Evolutionary conservation across 805 yeast species (phyloP).

Genomic region (Yarrowia keelungensis): DNA sequence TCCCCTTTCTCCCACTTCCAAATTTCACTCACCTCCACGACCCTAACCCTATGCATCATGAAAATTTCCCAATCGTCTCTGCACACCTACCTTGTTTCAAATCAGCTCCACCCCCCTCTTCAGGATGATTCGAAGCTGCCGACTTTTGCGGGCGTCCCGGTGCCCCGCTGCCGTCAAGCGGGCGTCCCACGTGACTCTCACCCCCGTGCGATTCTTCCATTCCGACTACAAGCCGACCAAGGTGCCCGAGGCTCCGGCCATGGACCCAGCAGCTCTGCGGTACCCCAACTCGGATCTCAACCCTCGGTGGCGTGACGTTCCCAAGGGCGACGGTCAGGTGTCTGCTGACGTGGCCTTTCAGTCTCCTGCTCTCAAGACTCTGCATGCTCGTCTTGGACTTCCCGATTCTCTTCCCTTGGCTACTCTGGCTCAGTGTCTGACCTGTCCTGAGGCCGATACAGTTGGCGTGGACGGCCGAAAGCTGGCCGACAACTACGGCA

Average conservation of each 20-base stretch:
- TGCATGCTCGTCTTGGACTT: conserved; percentile 76
- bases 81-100: no score
- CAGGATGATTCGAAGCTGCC: conserved; percentile 6
- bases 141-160: conserved; percentile 25
- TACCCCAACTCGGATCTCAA: conserved; percentile 22
- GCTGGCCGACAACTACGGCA: conserved; percentile 75
- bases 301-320: not conserved
- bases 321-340: conserved; percentile 43
- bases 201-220: not conserved
- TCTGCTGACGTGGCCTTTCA: conserved; percentile 60
- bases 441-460: conserved; percentile 57
- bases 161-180: not conserved
- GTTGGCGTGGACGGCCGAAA: conserved; percentile 52
- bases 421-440: conserved; percentile 81
- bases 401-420: conserved; percentile 64
- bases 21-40: not conserved
- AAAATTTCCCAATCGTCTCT: not conserved
- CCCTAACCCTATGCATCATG: conserved; percentile 23
- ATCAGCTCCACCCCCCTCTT: no score
- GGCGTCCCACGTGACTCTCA: not conserved
- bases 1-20: no score
- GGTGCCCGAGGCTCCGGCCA: conserved; percentile 7
- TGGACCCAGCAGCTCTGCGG: conserved; percentile 9
- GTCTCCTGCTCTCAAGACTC: conserved; percentile 76
- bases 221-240: conserved; percentile 6